A percentile compares a stretch with the other conserved stretches of the same genome.
Evolutionary conservation across 345 rosid genomes (phyloP).

Genomic region (Turritis glabra): DNA sequence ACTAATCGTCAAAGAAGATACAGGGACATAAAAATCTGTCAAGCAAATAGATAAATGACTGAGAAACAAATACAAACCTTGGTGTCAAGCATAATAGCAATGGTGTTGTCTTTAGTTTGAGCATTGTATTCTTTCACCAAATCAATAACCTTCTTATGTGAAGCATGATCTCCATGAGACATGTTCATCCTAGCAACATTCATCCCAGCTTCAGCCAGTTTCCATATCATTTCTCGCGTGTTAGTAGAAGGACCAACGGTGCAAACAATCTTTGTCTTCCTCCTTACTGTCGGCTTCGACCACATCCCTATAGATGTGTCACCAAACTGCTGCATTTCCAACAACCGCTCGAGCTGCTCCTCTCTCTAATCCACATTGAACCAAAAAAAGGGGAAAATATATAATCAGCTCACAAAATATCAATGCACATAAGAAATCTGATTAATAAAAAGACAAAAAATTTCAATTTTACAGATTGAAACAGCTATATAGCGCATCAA

Average conservation of each 20-base stretch:
- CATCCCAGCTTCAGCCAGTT: slow-evolving; percentile 98
- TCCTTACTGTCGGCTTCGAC: slow-evolving; percentile 75
- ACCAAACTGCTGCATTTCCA: slow-evolving; percentile 59
- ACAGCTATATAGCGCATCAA: not conserved
- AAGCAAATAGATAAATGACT: not conserved
- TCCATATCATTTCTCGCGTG: slow-evolving; percentile 98
- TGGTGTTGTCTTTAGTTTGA: slow-evolving; percentile 79
- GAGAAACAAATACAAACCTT: slow-evolving; percentile 57
- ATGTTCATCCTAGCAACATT: slow-evolving; percentile 95
- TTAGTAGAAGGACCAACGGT: slow-evolving; percentile 95
- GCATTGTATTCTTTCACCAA: slow-evolving; percentile 98
- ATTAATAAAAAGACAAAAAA: not conserved
- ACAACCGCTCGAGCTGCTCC: slow-evolving; percentile 50
- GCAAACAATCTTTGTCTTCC: slow-evolving; percentile 98
- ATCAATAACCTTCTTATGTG: slow-evolving; percentile 96
- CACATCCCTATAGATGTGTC: slow-evolving; percentile 73
- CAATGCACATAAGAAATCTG: not conserved
- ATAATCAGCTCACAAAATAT: not conserved
- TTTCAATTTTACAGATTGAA: not conserved
- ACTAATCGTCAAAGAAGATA: slow-evolving; percentile 7
- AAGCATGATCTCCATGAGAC: slow-evolving; percentile 99
- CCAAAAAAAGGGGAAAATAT: not conserved
- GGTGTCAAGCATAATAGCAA: slow-evolving; percentile 97
- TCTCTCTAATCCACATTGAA: slow-evolving; percentile 42
- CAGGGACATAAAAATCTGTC: not conserved